Evolutionary conservation across 2,329 filamentous ascomycete species (phyloP), one percentile per base, ranked within the genome.

Genomic region (Aspergillus tamarii): DNA sequence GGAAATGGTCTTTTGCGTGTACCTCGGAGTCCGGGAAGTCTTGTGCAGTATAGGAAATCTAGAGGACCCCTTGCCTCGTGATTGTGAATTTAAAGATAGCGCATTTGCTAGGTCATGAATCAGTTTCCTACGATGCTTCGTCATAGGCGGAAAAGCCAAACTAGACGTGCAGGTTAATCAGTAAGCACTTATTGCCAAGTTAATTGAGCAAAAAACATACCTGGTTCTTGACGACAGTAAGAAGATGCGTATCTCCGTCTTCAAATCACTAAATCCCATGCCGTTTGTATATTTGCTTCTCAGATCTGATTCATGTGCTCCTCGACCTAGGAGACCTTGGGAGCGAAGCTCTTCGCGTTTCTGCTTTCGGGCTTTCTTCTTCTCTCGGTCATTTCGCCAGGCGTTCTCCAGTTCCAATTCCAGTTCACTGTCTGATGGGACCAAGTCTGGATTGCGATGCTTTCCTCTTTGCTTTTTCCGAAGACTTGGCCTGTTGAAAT

Each of bases 21-120:
- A 92, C 2, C 79, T 78, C 0, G 84, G 75, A 0, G 93, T 97
- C 26, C 84, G 83, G 3, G 82, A 82, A 0, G 91, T 94, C 71
- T 94, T 93, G 67, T 89, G 89, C 2, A 98, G 84, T 0, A 92
- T 84, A 0, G 93, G 91, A 68, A 91, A 92, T 32, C 95, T 88
- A 57, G 87, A 85, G 26, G 86, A 84, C 9, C 90, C 93, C 57
- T 85, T 85, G 2, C 94, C 94, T 23, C 87, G 85, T 0, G 94
- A 97, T 73, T 94, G 92, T 3, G 94, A 97, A 67, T 90, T 94
- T 64, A 98, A 81, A 19, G 88, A 89, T 74, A 97, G 87, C 43
- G 85, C 85, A 70, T 87, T 87, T 14, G 92, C 93, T 45, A 97
- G 78, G 64, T 92, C 87, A 75, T 99, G 95, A 21, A 98, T 84